phyloP scores from a whole-genome alignment of 2,329 filamentous ascomycete genomes.

The Phoma sp. region DNA sequence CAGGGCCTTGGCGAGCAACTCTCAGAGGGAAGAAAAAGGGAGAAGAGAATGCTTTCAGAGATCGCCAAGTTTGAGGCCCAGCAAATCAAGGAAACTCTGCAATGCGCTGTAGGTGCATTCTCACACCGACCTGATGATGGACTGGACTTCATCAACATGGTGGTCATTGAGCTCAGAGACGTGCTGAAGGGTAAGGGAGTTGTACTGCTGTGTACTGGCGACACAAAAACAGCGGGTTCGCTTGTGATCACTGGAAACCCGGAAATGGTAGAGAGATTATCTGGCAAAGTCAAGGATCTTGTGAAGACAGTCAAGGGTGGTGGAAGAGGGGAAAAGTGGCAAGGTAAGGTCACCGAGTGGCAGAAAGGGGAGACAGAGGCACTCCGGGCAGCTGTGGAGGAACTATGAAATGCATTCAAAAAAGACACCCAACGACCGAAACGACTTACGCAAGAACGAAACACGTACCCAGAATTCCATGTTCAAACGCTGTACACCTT shows the following conservation, averaged over 20 bases:
- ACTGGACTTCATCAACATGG: slow-evolving; percentile 39
- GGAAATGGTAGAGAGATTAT: slow-evolving; percentile 32
- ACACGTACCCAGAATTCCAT: too few relatives aligned
- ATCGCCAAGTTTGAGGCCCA: slow-evolving; percentile 37
- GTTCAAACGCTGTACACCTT: slow-evolving; percentile 46
- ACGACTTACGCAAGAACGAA: not conserved
- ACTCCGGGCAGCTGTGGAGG: slow-evolving; percentile 28
- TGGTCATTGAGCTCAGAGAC: slow-evolving; percentile 37
- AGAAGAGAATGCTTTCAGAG: slow-evolving; percentile 38
- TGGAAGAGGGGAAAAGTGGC: slow-evolving; percentile 44
- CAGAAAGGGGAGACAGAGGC: slow-evolving; percentile 41
- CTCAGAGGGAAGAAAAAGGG: slow-evolving; percentile 32
- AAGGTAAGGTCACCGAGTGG: slow-evolving; percentile 43
- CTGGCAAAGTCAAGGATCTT: slow-evolving; percentile 32
- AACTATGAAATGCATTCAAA: slow-evolving; percentile 1
- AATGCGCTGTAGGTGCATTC: slow-evolving; percentile 24
- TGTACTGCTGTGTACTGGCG: slow-evolving; percentile 37
- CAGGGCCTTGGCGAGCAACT: slow-evolving; percentile 32
- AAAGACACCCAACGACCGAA: slow-evolving; percentile 4
- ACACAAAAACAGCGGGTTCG: slow-evolving; percentile 34
- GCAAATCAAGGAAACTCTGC: slow-evolving; percentile 28
- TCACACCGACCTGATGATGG: slow-evolving; percentile 38
- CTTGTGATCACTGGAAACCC: slow-evolving; percentile 38
- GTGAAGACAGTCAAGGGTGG: slow-evolving; percentile 40
- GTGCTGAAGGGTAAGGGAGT: slow-evolving; percentile 30